Conservation (phyloP, 83 land plant species). For the Diphasiastrum complanatum region DNA sequence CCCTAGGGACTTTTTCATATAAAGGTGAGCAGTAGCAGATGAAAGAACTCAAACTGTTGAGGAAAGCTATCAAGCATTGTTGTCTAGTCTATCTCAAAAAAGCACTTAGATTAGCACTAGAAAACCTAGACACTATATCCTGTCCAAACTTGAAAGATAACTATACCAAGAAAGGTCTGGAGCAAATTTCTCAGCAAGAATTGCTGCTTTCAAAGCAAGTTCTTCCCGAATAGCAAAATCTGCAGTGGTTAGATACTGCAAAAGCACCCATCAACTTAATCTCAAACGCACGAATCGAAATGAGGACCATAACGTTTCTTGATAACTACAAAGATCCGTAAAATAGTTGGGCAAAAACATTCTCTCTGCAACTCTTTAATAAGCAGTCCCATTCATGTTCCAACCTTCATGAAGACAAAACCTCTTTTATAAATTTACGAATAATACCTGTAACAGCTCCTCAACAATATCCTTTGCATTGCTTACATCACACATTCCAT, state of each 20-base stretch:
- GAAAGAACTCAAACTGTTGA: no score
- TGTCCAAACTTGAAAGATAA: neutral
- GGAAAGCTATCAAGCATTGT: no score
- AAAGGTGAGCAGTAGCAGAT: neutral
- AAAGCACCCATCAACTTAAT: neutral
- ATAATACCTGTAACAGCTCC: constrained; percentile 87
- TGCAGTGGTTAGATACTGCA: constrained; percentile 89
- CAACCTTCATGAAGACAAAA: neutral
- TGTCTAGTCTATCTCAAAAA: neutral
- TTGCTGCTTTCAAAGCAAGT: constrained; percentile 92
- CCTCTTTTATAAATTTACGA: neutral
- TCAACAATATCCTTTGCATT: constrained; percentile 99
- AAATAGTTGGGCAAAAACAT: neutral
- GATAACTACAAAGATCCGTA: constrained; percentile 1
- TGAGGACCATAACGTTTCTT: neutral
- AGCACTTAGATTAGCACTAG: neutral
- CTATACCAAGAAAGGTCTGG: constrained; percentile 94
- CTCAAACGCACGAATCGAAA: neutral
- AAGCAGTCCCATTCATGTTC: neutral
- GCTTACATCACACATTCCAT: constrained; percentile 98
- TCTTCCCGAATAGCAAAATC: constrained; percentile 99
- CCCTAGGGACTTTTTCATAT: no score
- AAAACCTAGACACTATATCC: neutral
- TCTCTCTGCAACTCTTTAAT: neutral
- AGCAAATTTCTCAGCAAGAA: constrained; percentile 97